Evolutionary conservation across 371 early-diverging fungal species (phyloP).

Genomic region (Umbelopsis sp.): DNA sequence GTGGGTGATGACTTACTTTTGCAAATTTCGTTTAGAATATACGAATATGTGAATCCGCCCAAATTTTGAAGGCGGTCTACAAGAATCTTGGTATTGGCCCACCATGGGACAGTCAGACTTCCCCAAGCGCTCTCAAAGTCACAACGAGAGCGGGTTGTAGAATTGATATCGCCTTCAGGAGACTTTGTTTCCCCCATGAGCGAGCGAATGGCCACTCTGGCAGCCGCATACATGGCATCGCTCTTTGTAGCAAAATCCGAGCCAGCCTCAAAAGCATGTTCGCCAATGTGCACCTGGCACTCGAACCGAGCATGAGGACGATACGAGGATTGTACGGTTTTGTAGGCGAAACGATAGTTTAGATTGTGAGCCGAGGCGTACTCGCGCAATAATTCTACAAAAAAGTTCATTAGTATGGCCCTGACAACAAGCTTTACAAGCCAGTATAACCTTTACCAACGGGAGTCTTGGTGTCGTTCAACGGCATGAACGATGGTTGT

Average conservation of each 20-base stretch:
- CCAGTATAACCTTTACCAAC: background rate
- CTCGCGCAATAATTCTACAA: constrained; percentile 11
- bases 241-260: constrained; percentile 21
- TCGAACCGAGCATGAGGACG: constrained; percentile 15
- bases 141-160: constrained; percentile 5
- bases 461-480: constrained; percentile 17
- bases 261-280: background rate
- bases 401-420: background rate
- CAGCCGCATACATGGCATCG: constrained; percentile 19
- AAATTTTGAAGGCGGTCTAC: constrained; percentile 17
- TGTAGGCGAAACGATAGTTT: constrained; percentile 4
- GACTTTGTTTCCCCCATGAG: constrained; percentile 11
- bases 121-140: constrained; percentile 22
- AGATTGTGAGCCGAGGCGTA: constrained; percentile 14
- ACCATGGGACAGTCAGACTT: constrained; percentile 18
- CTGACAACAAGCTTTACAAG: constrained; percentile 1
- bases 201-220: constrained; percentile 11
- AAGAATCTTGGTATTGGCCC: constrained; percentile 19
- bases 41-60: constrained; percentile 20
- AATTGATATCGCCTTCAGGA: constrained; percentile 4
- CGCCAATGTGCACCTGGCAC: constrained; percentile 19
- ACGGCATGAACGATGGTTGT: background rate
- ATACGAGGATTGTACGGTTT: constrained; percentile 8
- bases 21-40: constrained; percentile 18
- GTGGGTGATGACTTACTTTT: constrained; percentile 12